Conservation (phyloP, 192 early-diverging fungal species). For the Backusella sp. region DNA sequence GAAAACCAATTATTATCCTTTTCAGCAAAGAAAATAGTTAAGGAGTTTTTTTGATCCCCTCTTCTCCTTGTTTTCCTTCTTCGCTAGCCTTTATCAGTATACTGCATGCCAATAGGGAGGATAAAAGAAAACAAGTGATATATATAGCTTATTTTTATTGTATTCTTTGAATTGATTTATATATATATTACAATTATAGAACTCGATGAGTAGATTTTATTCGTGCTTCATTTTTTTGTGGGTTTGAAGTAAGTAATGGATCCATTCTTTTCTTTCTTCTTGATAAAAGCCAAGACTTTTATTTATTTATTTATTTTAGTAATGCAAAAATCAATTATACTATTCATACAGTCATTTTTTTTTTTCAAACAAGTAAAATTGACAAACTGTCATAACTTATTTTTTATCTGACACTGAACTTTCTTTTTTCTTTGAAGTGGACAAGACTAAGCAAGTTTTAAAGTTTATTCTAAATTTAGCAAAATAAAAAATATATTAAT, state of each 20-base stretch:
- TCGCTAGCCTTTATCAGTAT: not conserved
- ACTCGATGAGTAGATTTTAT: not conserved
- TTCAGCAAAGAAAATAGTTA: not conserved
- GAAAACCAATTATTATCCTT: not conserved
- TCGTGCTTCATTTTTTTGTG: not conserved
- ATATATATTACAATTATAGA: not conserved
- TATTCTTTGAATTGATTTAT: too few relatives aligned
- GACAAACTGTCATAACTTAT: not conserved
- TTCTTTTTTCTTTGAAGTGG: too few relatives aligned
- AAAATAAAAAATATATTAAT: not conserved
- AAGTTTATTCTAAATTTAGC: not conserved
- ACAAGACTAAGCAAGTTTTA: not conserved
- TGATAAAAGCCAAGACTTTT: not conserved
- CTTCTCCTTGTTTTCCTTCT: not conserved
- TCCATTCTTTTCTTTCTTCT: not conserved
- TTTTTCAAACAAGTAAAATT: not conserved
- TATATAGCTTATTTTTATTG: too few relatives aligned
- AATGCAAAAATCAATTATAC: slow-evolving; percentile 2
- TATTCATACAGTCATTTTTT: not conserved
- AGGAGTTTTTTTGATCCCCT: not conserved
- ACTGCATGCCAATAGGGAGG: not conserved
- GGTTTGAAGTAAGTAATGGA: not conserved
- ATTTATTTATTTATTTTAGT: not conserved
- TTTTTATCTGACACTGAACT: too few relatives aligned
- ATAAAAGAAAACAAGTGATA: not conserved